These are phyloP conservation scores for Capronia epimyces DNA, from an alignment of 2,329 filamentous ascomycete species.

Conservation along the genomic window DNA sequence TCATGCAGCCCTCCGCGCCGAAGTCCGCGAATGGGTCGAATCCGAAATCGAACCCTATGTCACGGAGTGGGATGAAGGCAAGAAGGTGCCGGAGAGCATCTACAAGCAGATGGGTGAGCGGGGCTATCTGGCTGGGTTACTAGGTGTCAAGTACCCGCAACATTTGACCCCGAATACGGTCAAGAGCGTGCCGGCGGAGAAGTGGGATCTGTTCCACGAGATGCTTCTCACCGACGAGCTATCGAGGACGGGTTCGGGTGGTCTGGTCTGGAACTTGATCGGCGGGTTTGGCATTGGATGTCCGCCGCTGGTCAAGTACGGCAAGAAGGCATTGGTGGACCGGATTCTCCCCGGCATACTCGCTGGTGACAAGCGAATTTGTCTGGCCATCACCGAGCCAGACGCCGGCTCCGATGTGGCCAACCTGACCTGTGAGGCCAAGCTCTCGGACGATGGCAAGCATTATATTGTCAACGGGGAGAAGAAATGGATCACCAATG, in stretches of 20 bases:
- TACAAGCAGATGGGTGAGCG: conserved; percentile 94
- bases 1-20: conserved; percentile 82
- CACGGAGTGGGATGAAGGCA: conserved; percentile 94
- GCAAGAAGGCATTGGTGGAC: conserved; percentile 75
- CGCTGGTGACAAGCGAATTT: conserved; percentile 92
- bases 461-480: conserved; percentile 97
- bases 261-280: conserved; percentile 93
- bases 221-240: conserved; percentile 92
- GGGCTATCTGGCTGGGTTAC: conserved; percentile 83
- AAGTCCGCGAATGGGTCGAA: conserved; percentile 89
- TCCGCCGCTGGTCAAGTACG: conserved; percentile 87
- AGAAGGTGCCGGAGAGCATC: conserved; percentile 77
- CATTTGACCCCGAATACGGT: conserved; percentile 67
- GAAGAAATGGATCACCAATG: conserved; percentile 99
- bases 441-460: conserved; percentile 90
- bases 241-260: conserved; percentile 79
- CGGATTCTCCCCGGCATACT: conserved; percentile 85
- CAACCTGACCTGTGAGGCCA: conserved; percentile 91
- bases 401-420: conserved; percentile 94
- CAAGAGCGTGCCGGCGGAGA: conserved; percentile 72
- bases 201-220: conserved; percentile 99
- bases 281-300: conserved; percentile 95
- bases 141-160: conserved; percentile 72
- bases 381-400: conserved; percentile 92
- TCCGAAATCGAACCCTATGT: conserved; percentile 84